These are phyloP conservation scores for Juglanconis sp. DNA, from an alignment of 2,329 filamentous ascomycete species.

Conservation along the genomic window DNA sequence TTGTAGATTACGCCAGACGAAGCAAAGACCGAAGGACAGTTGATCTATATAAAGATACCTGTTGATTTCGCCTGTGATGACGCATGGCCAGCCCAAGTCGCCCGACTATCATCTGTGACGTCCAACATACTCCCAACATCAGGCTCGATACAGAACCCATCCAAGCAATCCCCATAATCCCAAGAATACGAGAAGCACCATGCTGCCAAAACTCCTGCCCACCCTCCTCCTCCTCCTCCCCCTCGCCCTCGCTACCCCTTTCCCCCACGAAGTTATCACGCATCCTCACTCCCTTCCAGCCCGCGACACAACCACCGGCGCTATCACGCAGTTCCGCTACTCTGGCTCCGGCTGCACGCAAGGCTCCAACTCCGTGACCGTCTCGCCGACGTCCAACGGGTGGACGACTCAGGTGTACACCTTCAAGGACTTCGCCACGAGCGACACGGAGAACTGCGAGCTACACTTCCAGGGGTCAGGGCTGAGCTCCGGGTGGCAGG, in stretches of 20 bases:
- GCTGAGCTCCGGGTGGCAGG: conserved; percentile 35
- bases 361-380: conserved; percentile 29
- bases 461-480: conserved; percentile 32
- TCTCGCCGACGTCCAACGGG: conserved; percentile 23
- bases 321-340: conserved; percentile 31
- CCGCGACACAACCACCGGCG: conserved; percentile 23
- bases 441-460: conserved; percentile 34
- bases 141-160: too few relatives aligned
- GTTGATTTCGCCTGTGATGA: too few relatives aligned
- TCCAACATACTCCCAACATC: too few relatives aligned
- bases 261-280: background rate
- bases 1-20: too few relatives aligned
- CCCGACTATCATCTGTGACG: too few relatives aligned
- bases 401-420: conserved; percentile 28
- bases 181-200: background rate
- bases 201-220: conserved; percentile 16
- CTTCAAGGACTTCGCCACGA: conserved; percentile 25
- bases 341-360: conserved; percentile 36
- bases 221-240: conserved; percentile 22
- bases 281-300: conserved; percentile 21
- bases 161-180: too few relatives aligned
- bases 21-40: too few relatives aligned
- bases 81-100: too few relatives aligned
- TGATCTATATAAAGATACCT: too few relatives aligned
- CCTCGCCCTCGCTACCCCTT: conserved; percentile 18